These are phyloP conservation scores for Blastocystis sp. DNA, from an alignment of 352 stramenopile species.

Conservation along the genomic window DNA sequence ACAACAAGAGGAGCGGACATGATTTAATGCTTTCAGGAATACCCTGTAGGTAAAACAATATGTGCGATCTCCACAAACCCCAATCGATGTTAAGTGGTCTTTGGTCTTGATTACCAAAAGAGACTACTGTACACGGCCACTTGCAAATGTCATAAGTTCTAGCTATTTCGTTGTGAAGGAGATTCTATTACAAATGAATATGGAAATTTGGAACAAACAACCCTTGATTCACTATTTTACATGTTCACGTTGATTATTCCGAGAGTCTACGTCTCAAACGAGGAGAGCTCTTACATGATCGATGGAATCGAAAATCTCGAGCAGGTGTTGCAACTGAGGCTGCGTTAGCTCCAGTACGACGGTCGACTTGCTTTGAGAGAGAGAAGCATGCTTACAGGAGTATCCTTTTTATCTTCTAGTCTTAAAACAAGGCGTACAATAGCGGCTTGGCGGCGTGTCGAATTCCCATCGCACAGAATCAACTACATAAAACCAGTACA, in stretches of 20 bases:
- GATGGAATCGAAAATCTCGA: conserved; percentile 11
- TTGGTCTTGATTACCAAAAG: conserved; percentile 2
- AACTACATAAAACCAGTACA: not conserved
- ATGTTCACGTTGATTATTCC: conserved; percentile 9
- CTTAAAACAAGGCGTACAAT: not conserved
- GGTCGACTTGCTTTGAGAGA: not conserved
- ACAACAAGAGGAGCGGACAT: conserved; percentile 61
- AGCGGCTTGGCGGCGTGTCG: not conserved
- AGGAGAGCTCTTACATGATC: not conserved
- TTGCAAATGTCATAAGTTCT: not conserved
- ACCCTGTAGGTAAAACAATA: not conserved
- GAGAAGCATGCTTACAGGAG: not conserved
- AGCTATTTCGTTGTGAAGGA: not conserved
- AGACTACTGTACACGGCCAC: not conserved
- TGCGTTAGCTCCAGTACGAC: not conserved
- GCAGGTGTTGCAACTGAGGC: not conserved
- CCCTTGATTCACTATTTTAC: not conserved
- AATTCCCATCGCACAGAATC: not conserved
- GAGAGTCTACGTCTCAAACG: not conserved
- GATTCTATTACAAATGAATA: not conserved
- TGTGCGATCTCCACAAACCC: not conserved
- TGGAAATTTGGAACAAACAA: not conserved
- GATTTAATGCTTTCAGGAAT: not conserved
- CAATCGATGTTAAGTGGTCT: not conserved
- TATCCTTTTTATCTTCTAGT: not conserved